Evolutionary conservation across 495 filamentous ascomycete genomes (phyloP), one percentile per base, ranked within the genome.

Genomic region (Poronia punctata): DNA sequence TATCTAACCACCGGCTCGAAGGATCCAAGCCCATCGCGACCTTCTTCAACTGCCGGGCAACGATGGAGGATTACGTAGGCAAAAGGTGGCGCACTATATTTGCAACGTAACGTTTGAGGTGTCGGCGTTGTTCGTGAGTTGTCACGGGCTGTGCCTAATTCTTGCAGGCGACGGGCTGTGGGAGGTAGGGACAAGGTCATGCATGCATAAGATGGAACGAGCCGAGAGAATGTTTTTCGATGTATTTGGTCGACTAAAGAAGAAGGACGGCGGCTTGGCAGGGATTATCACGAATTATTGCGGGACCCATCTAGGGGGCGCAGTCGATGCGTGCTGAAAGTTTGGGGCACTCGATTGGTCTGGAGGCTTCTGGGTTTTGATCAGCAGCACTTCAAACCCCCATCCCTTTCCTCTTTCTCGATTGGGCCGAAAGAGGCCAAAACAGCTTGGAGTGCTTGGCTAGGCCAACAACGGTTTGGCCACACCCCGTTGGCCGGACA

Each of bases 231-330:
- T n/a, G 14, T 10, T 11, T 2, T 21, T 24, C 22, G 35, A 24
- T 15, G 35, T 18, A 15, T 17, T 26, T n/a, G 35, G 35, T 27
- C 15, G 23, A 38, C 35, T 11, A 38, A 38, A 26, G 27, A 15
- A 11, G 38, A 32, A 28, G 24, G 38, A 40, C 3, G 24, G 29
- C 26, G 27, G 12, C 38, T 30, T 21, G 37, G 38, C 29, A 41
- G 21, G 38, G 38, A 14, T 33, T 15, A 41, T 41, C 38, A 41
- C 38, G 38, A 41, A 41, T 28, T 25, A 19, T 29, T 19, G 34
- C 26, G 29, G 37, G 24, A 30, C 27, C 11, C 12, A 18, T 32
- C 24, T 24, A 29, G 38, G 38, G 38, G 38, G 38, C 38, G 25
- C 26, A 31, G 38, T 29, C 27, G n/a, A 22, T 19, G 19, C 21